phyloP scores from a whole-genome alignment of 2,329 filamentous ascomycete genomes.

The Emmonsia crescens region DNA sequence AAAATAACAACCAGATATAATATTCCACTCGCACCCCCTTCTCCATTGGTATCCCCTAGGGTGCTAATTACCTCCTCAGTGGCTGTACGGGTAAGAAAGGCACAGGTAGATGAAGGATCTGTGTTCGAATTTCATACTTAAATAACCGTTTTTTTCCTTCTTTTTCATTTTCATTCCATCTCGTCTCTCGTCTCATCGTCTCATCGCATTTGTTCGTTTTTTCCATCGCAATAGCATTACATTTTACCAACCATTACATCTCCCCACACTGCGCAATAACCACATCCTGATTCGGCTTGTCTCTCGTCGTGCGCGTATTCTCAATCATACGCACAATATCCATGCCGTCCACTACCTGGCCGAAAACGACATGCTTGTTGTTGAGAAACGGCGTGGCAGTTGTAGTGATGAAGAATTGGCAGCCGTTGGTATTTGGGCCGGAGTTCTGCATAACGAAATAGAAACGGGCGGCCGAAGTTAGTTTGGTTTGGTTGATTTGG shows the following conservation, averaged over 20 bases:
- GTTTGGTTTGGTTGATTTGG: background rate
- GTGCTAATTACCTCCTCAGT: no score
- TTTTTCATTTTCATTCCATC: background rate
- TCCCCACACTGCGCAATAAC: slow-evolving; percentile 80
- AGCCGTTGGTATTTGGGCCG: slow-evolving; percentile 85
- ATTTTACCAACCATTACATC: slow-evolving; percentile 50
- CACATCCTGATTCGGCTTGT: slow-evolving; percentile 77
- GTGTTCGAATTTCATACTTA: no score
- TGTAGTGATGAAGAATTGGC: slow-evolving; percentile 95
- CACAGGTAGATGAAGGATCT: no score
- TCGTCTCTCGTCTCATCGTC: background rate
- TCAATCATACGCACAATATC: slow-evolving; percentile 90
- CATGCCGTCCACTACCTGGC: slow-evolving; percentile 79
- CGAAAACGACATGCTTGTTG: slow-evolving; percentile 91
- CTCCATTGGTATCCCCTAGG: no score
- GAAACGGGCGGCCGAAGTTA: background rate
- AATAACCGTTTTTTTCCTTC: no score
- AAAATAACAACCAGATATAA: no score
- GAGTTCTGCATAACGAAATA: slow-evolving; percentile 53
- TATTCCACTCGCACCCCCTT: no score
- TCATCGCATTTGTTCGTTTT: background rate
- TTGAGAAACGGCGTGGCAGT: slow-evolving; percentile 79
- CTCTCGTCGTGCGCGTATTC: slow-evolving; percentile 72
- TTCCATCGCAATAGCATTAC: background rate
- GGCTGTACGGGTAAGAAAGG: no score